Conservation (phyloP, 768 basidiomycete genomes). For the Mycena capillaripes region DNA sequence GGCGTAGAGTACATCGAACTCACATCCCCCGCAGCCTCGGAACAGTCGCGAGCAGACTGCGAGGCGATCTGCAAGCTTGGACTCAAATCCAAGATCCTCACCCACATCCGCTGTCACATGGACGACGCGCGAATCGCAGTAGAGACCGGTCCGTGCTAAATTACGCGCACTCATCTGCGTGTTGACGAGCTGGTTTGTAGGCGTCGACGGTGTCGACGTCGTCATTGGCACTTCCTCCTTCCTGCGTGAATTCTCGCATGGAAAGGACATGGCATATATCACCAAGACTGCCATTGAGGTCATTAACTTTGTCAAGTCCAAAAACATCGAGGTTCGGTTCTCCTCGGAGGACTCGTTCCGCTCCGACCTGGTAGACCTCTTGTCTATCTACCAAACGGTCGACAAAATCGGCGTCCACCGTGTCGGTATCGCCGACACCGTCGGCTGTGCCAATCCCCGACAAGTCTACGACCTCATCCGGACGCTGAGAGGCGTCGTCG, state of each 20-base stretch:
- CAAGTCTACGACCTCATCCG: constrained; percentile 99
- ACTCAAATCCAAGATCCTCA: constrained; percentile 95
- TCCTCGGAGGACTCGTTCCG: constrained; percentile 99
- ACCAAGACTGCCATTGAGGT: constrained; percentile 99
- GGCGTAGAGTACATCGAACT: constrained; percentile 99
- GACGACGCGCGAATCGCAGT: constrained; percentile 98
- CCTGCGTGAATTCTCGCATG: constrained; percentile 99
- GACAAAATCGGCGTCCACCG: constrained; percentile 99
- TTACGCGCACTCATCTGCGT: background rate
- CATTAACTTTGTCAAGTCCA: constrained; percentile 99
- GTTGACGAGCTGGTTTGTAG: constrained; percentile 53
- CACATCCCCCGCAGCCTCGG: constrained; percentile 97
- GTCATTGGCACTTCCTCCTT: constrained; percentile 99
- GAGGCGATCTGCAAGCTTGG: constrained; percentile 99
- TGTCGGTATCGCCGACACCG: constrained; percentile 99
- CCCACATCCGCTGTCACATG: constrained; percentile 99
- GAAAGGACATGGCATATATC: constrained; percentile 99
- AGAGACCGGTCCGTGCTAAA: constrained; percentile 83
- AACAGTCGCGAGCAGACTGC: constrained; percentile 94
- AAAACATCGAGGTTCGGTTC: constrained; percentile 99
- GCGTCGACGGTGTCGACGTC: constrained; percentile 98
- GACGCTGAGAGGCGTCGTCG: constrained; percentile 95
- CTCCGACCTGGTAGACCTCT: constrained; percentile 97
- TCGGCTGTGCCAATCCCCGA: constrained; percentile 98
- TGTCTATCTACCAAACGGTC: constrained; percentile 99